Percentiles rank a stretch among this genome's conserved stretches.
Conservation (phyloP, 2,329 filamentous ascomycete genomes). For the Berkeleyomyces rouxiae region DNA sequence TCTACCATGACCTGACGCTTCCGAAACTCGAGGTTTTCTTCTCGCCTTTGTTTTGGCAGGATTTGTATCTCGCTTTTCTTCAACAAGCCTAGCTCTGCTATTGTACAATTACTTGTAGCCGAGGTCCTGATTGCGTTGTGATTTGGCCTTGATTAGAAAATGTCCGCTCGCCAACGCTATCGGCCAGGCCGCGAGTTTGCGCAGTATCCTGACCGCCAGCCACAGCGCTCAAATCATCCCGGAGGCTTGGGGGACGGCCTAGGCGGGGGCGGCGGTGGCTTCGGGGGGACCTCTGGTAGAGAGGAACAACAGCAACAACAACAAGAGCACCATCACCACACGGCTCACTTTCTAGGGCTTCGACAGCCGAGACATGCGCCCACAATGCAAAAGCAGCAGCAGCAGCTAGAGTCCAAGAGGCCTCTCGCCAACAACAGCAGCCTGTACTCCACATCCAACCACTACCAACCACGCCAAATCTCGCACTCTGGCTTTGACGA, state of each 20-base stretch:
- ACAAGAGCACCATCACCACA: not conserved
- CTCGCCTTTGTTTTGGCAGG: not conserved
- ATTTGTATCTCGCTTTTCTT: not conserved
- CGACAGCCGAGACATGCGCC: not conserved
- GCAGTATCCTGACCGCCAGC: not conserved
- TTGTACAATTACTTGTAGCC: not conserved
- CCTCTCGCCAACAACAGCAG: not conserved
- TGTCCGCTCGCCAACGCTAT: slow-evolving; percentile 2
- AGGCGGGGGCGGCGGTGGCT: not conserved
- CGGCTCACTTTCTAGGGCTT: not conserved
- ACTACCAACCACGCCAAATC: not conserved
- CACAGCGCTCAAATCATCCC: not conserved
- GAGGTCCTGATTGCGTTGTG: not conserved
- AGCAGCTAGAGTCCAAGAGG: not conserved
- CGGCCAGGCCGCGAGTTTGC: slow-evolving; percentile 6
- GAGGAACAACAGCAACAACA: not conserved
- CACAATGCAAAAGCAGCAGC: not conserved
- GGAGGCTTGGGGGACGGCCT: too few relatives aligned
- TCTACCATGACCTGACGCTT: not conserved
- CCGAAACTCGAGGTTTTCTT: not conserved
- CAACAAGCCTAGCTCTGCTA: not conserved
- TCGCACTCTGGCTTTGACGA: slow-evolving; percentile 4
- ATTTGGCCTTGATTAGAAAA: not conserved
- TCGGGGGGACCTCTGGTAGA: not conserved
- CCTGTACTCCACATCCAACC: not conserved